A percentile compares a stretch with the other conserved stretches of the same genome.
These are phyloP conservation scores for Naganishia albida DNA, from an alignment of 1,284 basidiomycete species.

Conservation along the genomic window DNA sequence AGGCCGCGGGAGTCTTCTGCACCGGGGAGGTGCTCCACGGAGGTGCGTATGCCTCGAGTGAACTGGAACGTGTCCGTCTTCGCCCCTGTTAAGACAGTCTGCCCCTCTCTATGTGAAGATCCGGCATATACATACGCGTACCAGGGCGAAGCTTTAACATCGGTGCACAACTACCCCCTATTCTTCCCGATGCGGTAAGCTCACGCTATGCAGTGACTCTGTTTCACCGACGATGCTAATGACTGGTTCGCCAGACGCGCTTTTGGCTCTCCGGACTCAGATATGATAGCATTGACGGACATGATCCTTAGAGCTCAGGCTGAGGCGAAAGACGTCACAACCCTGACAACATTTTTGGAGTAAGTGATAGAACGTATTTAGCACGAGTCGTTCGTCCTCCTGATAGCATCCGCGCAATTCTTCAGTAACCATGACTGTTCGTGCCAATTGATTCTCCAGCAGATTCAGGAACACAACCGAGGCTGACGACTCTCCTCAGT, in stretches of 20 bases:
- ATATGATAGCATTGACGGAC: slow-evolving; percentile 44
- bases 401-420: neutral
- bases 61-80: too few relatives aligned
- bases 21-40: slow-evolving; percentile 57
- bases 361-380: slow-evolving; percentile 33
- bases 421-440: slow-evolving; percentile 52
- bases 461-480: too few relatives aligned
- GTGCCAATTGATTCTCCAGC: neutral
- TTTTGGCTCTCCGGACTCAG: slow-evolving; percentile 40
- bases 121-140: slow-evolving; percentile 48
- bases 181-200: slow-evolving; percentile 57
- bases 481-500: neutral
- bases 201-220: too few relatives aligned
- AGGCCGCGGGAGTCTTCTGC: slow-evolving; percentile 54
- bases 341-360: slow-evolving; percentile 56
- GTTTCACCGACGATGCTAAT: neutral
- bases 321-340: slow-evolving; percentile 47
- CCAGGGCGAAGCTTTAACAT: slow-evolving; percentile 56
- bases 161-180: slow-evolving; percentile 61
- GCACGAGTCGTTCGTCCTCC: neutral
- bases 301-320: slow-evolving; percentile 47
- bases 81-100: too few relatives aligned
- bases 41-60: slow-evolving; percentile 33
- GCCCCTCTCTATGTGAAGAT: slow-evolving; percentile 37
- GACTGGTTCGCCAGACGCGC: slow-evolving; percentile 39